Conservation (phyloP, 1,139 yeast species). For the Schizosaccharomyces versatilis region DNA sequence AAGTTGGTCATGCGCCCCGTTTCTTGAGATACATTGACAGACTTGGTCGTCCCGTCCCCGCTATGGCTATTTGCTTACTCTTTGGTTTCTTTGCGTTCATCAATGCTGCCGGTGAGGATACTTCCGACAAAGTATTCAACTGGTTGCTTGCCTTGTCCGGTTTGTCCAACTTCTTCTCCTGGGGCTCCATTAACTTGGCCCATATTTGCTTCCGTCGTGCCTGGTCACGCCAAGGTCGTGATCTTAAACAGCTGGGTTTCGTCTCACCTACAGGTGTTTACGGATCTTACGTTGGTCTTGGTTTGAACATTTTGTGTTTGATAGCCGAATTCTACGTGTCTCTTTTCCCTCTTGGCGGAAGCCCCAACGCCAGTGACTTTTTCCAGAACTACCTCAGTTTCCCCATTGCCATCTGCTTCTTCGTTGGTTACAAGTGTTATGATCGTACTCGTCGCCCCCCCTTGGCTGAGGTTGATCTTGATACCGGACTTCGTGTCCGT, state of each 20-base stretch:
- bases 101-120: slow-evolving; percentile 36
- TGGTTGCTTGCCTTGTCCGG: slow-evolving; percentile 70
- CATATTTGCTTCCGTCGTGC: slow-evolving; percentile 65
- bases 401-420: slow-evolving; percentile 29
- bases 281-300: slow-evolving; percentile 50
- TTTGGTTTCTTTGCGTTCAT: slow-evolving; percentile 51
- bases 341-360: slow-evolving; percentile 40
- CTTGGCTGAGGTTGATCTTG: slow-evolving; percentile 56
- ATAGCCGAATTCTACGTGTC: slow-evolving; percentile 69
- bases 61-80: slow-evolving; percentile 32
- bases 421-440: slow-evolving; percentile 27
- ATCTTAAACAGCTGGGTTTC: slow-evolving; percentile 43
- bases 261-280: slow-evolving; percentile 44
- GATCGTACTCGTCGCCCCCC: slow-evolving; percentile 29
- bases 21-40: slow-evolving; percentile 51
- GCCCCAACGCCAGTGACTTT: slow-evolving; percentile 23
- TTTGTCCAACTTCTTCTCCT: slow-evolving; percentile 54
- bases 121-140: slow-evolving; percentile 47
- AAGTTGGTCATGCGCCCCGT: slow-evolving; percentile 57
- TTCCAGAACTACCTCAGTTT: slow-evolving; percentile 33
- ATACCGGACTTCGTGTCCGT: slow-evolving; percentile 20
- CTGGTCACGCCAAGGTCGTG: slow-evolving; percentile 42
- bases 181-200: slow-evolving; percentile 54
- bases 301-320: slow-evolving; percentile 38
- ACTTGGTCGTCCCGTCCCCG: slow-evolving; percentile 50